A percentile compares a stretch with the other conserved stretches of the same genome.
These are phyloP conservation scores for Mycena indigotica DNA, from an alignment of 768 basidiomycete genomes.

Conservation along the genomic window DNA sequence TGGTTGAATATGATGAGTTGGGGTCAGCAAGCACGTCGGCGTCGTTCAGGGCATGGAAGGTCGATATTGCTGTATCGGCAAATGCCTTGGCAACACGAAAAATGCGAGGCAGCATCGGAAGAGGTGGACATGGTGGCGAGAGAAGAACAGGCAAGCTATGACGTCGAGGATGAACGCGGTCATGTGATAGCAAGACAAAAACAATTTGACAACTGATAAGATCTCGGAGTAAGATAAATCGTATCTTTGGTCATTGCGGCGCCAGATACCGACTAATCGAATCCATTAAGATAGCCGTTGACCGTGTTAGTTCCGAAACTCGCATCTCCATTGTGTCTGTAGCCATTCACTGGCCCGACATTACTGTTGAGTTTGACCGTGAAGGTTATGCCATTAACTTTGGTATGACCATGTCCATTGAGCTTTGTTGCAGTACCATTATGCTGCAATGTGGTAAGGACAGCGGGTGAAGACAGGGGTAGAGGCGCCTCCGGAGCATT, in stretches of 20 bases:
- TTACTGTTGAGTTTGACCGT: too few species aligned
- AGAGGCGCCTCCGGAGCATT: slow-evolving; percentile 11
- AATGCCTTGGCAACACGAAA: slow-evolving; percentile 1
- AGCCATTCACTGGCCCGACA: neutral
- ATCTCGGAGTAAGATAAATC: too few species aligned
- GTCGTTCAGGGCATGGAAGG: slow-evolving; percentile 44
- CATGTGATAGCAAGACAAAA: neutral
- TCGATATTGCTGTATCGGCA: slow-evolving; percentile 37
- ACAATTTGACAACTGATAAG: too few species aligned
- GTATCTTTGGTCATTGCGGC: too few species aligned
- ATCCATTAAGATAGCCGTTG: neutral
- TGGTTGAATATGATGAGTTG: slow-evolving; percentile 44
- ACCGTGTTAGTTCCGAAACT: neutral
- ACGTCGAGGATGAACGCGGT: neutral
- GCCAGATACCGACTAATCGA: too few species aligned
- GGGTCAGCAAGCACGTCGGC: slow-evolving; percentile 43
- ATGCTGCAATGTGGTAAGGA: neutral
- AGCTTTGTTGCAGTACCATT: neutral
- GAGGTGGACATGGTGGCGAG: slow-evolving; percentile 20
- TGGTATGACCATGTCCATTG: neutral
- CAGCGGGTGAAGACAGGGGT: neutral
- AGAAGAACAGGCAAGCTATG: slow-evolving; percentile 19
- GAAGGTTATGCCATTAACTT: neutral
- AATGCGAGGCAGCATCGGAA: neutral
- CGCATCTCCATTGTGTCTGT: neutral